Conservation (phyloP, 371 early-diverging fungal species). For the Mucor indicus region DNA sequence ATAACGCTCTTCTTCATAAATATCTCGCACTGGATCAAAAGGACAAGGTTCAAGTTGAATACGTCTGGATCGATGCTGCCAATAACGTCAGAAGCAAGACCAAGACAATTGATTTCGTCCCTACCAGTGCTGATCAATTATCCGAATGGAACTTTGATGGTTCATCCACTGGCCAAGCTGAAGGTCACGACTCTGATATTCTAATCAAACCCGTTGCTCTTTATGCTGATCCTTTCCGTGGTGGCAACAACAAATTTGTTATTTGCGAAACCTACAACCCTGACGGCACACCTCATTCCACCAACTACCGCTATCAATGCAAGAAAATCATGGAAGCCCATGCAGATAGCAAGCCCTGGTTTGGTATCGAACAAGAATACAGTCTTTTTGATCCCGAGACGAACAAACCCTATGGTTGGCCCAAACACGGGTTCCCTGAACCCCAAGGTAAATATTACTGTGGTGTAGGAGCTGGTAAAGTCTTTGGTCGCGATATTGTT, state of each 20-base stretch:
- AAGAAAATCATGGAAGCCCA: slow-evolving; percentile 45
- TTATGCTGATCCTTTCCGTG: slow-evolving; percentile 60
- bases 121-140: slow-evolving; percentile 39
- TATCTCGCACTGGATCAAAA: slow-evolving; percentile 54
- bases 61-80: slow-evolving; percentile 61
- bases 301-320: slow-evolving; percentile 50
- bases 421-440: slow-evolving; percentile 57
- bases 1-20: slow-evolving; percentile 46
- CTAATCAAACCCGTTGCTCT: slow-evolving; percentile 55
- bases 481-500: slow-evolving; percentile 60
- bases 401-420: slow-evolving; percentile 57
- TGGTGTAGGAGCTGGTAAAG: slow-evolving; percentile 49
- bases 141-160: slow-evolving; percentile 67
- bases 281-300: slow-evolving; percentile 58
- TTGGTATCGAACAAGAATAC: slow-evolving; percentile 66
- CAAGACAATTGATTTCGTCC: slow-evolving; percentile 41
- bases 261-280: slow-evolving; percentile 51
- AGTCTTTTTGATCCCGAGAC: slow-evolving; percentile 55
- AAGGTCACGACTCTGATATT: slow-evolving; percentile 62
- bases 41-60: slow-evolving; percentile 55
- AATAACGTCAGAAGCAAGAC: slow-evolving; percentile 49
- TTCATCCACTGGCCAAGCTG: slow-evolving; percentile 60
- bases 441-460: slow-evolving; percentile 60
- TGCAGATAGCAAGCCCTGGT: slow-evolving; percentile 53
- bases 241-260: slow-evolving; percentile 62